Evolutionary conservation across 1,284 basidiomycete species (phyloP), one percentile per base, ranked within the genome.

Genomic region (Sporisorium exsertum): DNA sequence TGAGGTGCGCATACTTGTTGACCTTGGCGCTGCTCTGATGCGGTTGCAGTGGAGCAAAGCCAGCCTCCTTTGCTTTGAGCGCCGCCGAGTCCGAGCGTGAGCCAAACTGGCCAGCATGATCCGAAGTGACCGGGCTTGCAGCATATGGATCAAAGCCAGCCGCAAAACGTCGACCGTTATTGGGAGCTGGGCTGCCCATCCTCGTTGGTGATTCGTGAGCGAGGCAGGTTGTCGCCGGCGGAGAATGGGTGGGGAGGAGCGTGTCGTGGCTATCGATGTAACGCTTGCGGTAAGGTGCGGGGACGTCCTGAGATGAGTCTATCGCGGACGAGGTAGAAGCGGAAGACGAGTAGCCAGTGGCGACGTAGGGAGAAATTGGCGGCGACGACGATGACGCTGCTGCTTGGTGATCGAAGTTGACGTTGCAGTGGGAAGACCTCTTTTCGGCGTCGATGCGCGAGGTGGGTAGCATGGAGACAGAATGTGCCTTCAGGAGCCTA

Each of bases 1-100:
- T 83, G 29, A 83, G 68, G 47, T 76, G 79, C 2, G 78, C 83
- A 50, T 83, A 85, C 49, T 74, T 75, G 64, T 70, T 69, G 43
- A 63, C 56, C 22, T 72, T 72, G 27, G 40, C 33, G 29, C 26
- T n/a, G 20, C 45, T 55, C 18, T 47, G 26, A 8, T 53, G 61
- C 12, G 67, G 43, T 20, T 49, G 61, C 12, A 64, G 52, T 26
- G 64, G 49, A 43, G 27, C 50, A 47, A 70, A 77, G 8, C 70
- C 70, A 15, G 74, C 74, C 33, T 73, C 66, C 16, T 51, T 62
- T 5, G 74, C 70, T 47, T 77, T 77, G 42, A 63, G 52, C n/a
- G 68, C 64, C 5, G 73, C 68, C 29, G 73, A 71, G 46, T 71
- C 64, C 33, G 60, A 57, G 22, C n/a, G 10, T 6, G 50, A 47